Base-by-base conservation (phyloP, 2,329 filamentous ascomycete species). In the Endothia cerciana region DNA sequence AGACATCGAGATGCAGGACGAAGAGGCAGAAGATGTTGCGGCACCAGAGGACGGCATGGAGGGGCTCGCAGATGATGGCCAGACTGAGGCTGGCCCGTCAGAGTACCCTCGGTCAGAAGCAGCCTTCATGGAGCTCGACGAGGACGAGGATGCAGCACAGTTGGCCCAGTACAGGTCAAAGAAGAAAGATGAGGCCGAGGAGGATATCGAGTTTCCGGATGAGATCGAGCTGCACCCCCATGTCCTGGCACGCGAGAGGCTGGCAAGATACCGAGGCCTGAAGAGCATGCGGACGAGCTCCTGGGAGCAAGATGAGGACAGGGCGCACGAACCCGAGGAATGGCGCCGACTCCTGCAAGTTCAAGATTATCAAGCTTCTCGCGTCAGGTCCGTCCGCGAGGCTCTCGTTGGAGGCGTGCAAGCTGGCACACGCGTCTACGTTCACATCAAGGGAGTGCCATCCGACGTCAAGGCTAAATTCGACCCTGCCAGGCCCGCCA, bases 121-220 rank as follows among this genome's bases (percentile, higher is more conserved):
- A 13, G 92, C 93, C 84, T 97, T 98, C 79, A 79, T 93, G 7
- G 92, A 87, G 61, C 92, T 91, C 1, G 90, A 97, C 72, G 93
- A 97, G 69, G 93, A 96, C 73, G 91, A 86, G 15, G 86, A 90
- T 70, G 86, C 91, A 2, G 85, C 89, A 72, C 89, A 96, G 74
- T 84, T 99, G 49, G 91, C 89, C 64, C 90, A 90, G 55, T 99
- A 93, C 78, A 89, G 95, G 47, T 84, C 87, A 61, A 88, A 89
- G 69, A 92, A 93, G 73, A 88, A 89, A 61, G 88, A 89, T 30
- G 94, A 97, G 71, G 92, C 89, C 4, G 87, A 94, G 60, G 94
- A 98, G 17, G 95, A 99, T 77, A 87, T 91, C 63, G 94, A 98
- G 76, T 99, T 98, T 77, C 95, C 95, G 0, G 95, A 99, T 71